Evolutionary conservation across 805 yeast species (phyloP).

Genomic region (Komagataella pastoris): DNA sequence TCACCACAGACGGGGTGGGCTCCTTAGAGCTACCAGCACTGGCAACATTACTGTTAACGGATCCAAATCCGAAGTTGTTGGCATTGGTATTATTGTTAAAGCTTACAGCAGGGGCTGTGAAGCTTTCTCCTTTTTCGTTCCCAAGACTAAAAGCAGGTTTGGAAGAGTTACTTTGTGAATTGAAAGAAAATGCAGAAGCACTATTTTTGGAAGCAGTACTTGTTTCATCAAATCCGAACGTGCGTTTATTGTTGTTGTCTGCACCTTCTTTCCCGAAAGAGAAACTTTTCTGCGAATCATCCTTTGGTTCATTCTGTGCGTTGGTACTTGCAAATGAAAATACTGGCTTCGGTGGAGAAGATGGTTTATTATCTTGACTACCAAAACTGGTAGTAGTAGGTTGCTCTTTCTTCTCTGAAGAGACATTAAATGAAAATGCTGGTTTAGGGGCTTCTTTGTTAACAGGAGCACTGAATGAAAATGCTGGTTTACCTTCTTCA

Average conservation of each 20-base stretch:
- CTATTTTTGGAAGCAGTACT: background rate
- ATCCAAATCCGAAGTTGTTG: constrained; percentile 4
- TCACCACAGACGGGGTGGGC: constrained; percentile 4
- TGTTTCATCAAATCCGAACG: background rate
- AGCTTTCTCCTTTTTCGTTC: background rate
- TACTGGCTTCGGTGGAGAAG: background rate
- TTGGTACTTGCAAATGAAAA: constrained; percentile 3
- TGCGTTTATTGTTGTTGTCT: background rate
- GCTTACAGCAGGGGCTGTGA: constrained; percentile 1
- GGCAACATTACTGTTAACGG: background rate
- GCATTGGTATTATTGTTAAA: constrained; percentile 6
- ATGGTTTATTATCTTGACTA: background rate
- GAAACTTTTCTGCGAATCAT: background rate
- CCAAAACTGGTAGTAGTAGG: constrained; percentile 2
- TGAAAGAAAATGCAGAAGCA: background rate
- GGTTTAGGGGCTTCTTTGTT: background rate
- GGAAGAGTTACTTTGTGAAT: background rate
- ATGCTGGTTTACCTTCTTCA: background rate
- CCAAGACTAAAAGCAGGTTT: constrained; percentile 1
- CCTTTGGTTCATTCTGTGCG: background rate
- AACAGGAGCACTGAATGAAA: background rate
- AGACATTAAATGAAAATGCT: background rate
- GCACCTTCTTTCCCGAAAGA: background rate
- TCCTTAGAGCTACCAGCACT: constrained; percentile 3
- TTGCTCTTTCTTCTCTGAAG: background rate